Evolutionary conservation across 129 eudicot species (phyloP).

Genomic region (Chrysanthemum makinoi): DNA sequence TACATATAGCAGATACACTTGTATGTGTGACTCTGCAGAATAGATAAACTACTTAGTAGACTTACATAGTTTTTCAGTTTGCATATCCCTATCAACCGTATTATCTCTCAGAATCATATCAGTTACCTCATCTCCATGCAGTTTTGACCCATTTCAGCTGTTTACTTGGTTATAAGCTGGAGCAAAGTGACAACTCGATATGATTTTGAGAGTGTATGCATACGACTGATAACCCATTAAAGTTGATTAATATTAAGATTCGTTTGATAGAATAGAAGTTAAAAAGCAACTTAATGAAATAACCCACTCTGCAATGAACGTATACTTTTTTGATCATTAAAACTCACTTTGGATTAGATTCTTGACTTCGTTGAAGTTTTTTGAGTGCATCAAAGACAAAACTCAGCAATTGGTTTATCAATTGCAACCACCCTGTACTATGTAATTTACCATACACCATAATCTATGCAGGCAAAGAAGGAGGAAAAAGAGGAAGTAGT

Average conservation of each 20-base stretch:
- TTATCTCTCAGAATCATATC: conserved; percentile 2
- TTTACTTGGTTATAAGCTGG: neutral
- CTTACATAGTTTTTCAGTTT: neutral
- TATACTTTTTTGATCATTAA: conserved; percentile 1
- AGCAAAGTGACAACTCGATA: neutral
- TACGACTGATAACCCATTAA: neutral
- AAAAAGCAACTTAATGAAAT: neutral
- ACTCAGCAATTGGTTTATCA: neutral
- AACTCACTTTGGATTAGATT: conserved; percentile 3
- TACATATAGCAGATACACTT: neutral
- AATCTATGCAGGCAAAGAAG: conserved; percentile 25
- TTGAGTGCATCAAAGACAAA: conserved; percentile 12
- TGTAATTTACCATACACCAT: neutral
- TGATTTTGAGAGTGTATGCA: conserved; percentile 7
- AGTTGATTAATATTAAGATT: neutral
- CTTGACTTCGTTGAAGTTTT: neutral
- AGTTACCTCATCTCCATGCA: neutral
- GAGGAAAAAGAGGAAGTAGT: conserved; percentile 36
- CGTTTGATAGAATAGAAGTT: neutral
- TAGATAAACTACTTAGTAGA: neutral
- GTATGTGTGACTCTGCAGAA: neutral
- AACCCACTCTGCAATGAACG: neutral
- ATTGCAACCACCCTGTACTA: neutral
- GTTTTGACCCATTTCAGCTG: neutral
- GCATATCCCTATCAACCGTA: neutral